phyloP scores from a whole-genome alignment of 345 rosid species.

The Sisymbrium irio region DNA sequence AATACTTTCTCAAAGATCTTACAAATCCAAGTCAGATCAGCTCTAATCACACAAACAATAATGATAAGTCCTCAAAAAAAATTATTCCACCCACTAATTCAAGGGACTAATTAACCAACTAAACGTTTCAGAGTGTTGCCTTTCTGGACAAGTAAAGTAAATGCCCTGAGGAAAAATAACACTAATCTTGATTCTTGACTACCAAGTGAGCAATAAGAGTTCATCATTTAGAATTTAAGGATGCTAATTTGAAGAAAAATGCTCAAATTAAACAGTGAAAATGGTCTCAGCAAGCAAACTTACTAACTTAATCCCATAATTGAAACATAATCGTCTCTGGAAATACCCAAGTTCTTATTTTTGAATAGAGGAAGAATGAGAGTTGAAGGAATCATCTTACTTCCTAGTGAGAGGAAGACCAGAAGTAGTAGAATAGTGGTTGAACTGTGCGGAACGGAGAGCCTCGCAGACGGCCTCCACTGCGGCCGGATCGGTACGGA shows the following conservation, averaged over 20 bases:
- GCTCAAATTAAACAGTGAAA: no score
- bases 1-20: background rate
- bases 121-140: background rate
- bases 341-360: no score
- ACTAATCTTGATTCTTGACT: background rate
- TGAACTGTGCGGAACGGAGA: constrained; percentile 42
- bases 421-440: constrained; percentile 38
- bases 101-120: background rate
- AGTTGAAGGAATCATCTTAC: constrained; percentile 28
- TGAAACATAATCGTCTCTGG: no score
- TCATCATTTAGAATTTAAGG: no score
- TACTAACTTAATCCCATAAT: no score
- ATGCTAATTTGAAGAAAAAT: no score
- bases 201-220: no score
- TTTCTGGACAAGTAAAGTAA: background rate
- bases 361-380: background rate
- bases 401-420: constrained; percentile 54
- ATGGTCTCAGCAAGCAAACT: no score
- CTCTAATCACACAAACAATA: background rate
- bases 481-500: constrained; percentile 34
- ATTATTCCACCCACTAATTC: background rate
- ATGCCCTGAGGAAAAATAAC: background rate
- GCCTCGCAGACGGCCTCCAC: constrained; percentile 51
- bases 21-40: background rate
- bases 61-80: no score